Evolutionary conservation across 257 asterid species (phyloP), one percentile per base, ranked within the genome.

Genomic region (Cordia subcordata): DNA sequence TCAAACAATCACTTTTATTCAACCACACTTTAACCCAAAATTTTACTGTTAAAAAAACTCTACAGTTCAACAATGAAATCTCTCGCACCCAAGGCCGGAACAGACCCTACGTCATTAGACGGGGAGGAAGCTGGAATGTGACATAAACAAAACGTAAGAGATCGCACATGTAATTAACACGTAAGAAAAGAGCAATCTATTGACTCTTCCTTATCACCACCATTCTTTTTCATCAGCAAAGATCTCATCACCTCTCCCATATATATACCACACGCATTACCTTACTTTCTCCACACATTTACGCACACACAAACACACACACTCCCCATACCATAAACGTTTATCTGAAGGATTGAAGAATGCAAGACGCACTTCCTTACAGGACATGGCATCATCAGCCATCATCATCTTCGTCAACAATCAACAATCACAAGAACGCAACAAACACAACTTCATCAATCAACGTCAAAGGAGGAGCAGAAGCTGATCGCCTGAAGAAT

Each of bases 401-500:
- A 49, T 1, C 54, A 17, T 17, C 54, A n/a, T 49, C 54, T 6
- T n/a, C 54, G 16, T 1, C 35, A 27, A 27, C 35, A 27, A 27
- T 27, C 3, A 27, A 27, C 6, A 3, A 27, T 3, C 3, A 27
- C 35, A 27, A 42, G 3, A 14, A 42, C 47, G 10, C 4, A 42
- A 42, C 10, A 3, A 42, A 42, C 47, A 42, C 15, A 42, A 42
- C 47, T 3, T 8, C 58, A 18, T 55, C 62, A 12, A 21, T 23
- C 2, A 39, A 50, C 0, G 20, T 58, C 1, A 65, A 57, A 50
- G 65, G 51, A 27, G 35, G 0, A 8, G 59, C 1, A 44, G n/a
- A 17, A 33, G 53, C 13, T 11, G 62, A 47, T 55, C n/a, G n/a
- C n/a, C 17, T 76, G 45, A 73, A 64, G 64, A 63, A 60, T 3